Evolutionary conservation across 2,329 filamentous ascomycete species (phyloP).

Genomic region (Nemania sp.): DNA sequence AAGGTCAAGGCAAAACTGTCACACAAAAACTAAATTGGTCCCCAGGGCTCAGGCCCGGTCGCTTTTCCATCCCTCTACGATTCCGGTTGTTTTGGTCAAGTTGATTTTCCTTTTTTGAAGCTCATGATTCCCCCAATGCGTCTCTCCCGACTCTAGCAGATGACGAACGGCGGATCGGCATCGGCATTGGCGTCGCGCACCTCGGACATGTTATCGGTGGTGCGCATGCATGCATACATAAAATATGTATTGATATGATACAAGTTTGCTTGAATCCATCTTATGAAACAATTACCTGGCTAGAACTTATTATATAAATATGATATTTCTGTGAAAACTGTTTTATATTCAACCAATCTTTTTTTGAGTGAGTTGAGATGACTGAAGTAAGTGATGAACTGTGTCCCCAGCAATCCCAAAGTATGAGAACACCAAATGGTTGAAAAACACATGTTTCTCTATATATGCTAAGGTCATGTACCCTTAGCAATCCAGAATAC

Average conservation of each 20-base stretch:
- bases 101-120: conserved; percentile 42
- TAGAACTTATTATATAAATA: background rate
- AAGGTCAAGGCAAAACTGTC: conserved; percentile 65
- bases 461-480: too few species aligned
- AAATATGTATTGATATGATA: conserved; percentile 41
- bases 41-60: conserved; percentile 12
- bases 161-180: conserved; percentile 41
- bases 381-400: too few species aligned
- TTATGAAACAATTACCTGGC: conserved; percentile 12
- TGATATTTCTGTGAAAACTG: background rate
- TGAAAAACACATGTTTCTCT: too few species aligned
- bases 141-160: conserved; percentile 42
- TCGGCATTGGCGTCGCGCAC: conserved; percentile 35
- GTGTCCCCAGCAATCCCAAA: too few species aligned
- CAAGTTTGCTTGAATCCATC: conserved; percentile 32
- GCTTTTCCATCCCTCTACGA: conserved; percentile 31
- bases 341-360: background rate
- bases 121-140: conserved; percentile 51
- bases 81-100: conserved; percentile 34
- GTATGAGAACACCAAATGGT: too few species aligned
- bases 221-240: conserved; percentile 47
- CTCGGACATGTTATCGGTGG: conserved; percentile 35
- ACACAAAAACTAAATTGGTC: conserved; percentile 48
- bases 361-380: background rate
- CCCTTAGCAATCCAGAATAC: too few species aligned